Evolutionary conservation across 768 basidiomycete species (phyloP).

Genomic region (Leccinum uliginosum): DNA sequence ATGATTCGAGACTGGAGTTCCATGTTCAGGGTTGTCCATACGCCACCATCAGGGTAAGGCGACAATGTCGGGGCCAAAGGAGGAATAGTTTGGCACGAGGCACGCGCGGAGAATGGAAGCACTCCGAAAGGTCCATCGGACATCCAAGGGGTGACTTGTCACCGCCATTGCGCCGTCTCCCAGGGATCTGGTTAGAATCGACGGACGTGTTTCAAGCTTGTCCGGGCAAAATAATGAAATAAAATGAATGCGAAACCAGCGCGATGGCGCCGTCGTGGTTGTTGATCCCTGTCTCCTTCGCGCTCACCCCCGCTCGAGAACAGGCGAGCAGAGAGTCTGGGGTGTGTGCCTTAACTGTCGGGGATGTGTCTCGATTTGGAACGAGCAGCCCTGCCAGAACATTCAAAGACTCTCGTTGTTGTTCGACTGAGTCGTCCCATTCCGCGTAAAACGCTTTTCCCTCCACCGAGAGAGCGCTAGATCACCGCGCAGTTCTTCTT

Average conservation of each 20-base stretch:
- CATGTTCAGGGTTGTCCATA: neutral
- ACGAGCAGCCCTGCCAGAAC: slow-evolving; percentile 8
- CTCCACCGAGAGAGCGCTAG: neutral
- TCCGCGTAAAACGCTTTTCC: slow-evolving; percentile 6
- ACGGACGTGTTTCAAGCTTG: neutral
- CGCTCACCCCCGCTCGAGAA: neutral
- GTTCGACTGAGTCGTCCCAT: slow-evolving; percentile 9
- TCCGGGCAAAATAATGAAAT: neutral
- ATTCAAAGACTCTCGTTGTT: neutral
- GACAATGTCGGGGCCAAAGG: neutral
- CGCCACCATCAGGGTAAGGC: neutral
- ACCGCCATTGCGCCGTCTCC: slow-evolving; percentile 23
- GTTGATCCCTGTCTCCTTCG: neutral
- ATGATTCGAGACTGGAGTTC: no score
- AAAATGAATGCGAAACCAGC: neutral
- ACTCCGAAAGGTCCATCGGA: neutral
- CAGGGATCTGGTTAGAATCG: slow-evolving; percentile 19
- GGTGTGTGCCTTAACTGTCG: slow-evolving; percentile 12
- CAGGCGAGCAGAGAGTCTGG: neutral
- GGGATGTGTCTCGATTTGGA: slow-evolving; percentile 25
- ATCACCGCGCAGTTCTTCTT: neutral
- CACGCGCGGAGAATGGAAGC: neutral
- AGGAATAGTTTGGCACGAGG: neutral
- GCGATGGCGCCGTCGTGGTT: neutral
- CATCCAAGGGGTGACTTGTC: slow-evolving; percentile 1